These are phyloP conservation scores for Fimicolochytrium jonesii DNA, from an alignment of 192 early-diverging fungal genomes.

Conservation along the genomic window DNA sequence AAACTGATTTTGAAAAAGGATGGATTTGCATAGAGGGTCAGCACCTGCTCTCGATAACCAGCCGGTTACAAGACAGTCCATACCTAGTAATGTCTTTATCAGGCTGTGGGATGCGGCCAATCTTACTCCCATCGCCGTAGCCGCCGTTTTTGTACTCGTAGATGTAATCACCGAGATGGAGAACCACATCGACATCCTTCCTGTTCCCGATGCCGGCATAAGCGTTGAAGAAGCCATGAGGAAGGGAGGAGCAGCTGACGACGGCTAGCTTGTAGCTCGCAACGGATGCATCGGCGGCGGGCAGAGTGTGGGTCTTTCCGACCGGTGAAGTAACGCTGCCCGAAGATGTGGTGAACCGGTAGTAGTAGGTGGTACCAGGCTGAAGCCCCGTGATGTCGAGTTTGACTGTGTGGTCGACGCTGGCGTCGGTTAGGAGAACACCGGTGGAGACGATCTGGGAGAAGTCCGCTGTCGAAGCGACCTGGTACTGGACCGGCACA, in stretches of 20 bases:
- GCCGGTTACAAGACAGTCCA: no score
- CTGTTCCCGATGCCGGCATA: constrained; percentile 25
- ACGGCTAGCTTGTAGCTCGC: constrained; percentile 28
- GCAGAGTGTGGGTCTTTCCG: constrained; percentile 36
- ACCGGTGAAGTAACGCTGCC: constrained; percentile 2
- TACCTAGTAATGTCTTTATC: constrained; percentile 10
- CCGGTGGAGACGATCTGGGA: constrained; percentile 10
- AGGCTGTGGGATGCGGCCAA: constrained; percentile 31
- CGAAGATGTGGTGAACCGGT: constrained; percentile 12
- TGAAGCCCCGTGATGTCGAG: constrained; percentile 29
- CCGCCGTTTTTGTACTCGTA: constrained; percentile 40
- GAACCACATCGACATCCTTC: constrained; percentile 32
- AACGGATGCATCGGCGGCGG: constrained; percentile 13
- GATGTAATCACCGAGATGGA: constrained; percentile 41
- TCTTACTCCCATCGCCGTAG: constrained; percentile 29
- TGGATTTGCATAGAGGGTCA: no score
- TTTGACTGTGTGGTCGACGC: constrained; percentile 43
- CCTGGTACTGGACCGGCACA: constrained; percentile 21
- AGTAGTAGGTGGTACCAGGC: constrained; percentile 35
- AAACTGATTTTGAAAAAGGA: no score
- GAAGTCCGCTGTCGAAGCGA: constrained; percentile 10
- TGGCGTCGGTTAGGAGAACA: constrained; percentile 19
- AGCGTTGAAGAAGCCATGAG: constrained; percentile 38
- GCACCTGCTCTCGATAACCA: no score
- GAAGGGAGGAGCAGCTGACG: constrained; percentile 35